phyloP scores from a whole-genome alignment of 345 rosid genomes.

The Cardiospermum halicacabum region DNA sequence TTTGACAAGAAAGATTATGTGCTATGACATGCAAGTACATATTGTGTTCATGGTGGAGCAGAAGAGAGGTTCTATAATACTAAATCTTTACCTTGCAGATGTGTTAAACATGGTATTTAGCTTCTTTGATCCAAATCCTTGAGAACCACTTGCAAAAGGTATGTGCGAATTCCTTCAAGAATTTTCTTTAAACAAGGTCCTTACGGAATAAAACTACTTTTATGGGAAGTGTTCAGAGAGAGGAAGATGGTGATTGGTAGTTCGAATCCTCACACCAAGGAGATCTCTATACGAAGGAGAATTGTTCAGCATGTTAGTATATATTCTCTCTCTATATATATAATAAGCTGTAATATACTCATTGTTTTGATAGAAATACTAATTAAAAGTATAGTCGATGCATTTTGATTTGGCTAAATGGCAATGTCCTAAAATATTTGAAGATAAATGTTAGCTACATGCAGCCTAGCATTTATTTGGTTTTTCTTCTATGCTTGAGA shows the following conservation, averaged over 20 bases:
- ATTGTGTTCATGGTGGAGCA: background rate
- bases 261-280: constrained; percentile 54
- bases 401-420: too few relatives aligned
- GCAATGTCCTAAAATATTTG: too few relatives aligned
- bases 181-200: background rate
- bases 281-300: constrained; percentile 64
- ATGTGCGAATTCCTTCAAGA: background rate
- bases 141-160: background rate
- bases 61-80: background rate
- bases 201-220: background rate
- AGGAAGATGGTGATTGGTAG: constrained; percentile 37
- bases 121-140: background rate
- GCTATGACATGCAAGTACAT: background rate
- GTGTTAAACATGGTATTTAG: background rate
- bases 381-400: too few relatives aligned
- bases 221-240: background rate
- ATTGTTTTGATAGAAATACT: too few relatives aligned
- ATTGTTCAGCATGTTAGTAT: constrained; percentile 62
- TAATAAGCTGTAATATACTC: background rate
- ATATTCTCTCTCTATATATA: background rate
- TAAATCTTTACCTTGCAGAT: background rate
- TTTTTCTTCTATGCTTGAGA: background rate
- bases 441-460: background rate
- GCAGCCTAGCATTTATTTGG: background rate
- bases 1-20: background rate